Evolutionary conservation across 2,329 filamentous ascomycete genomes (phyloP), one percentile per base, ranked within the genome.

Genomic region (Penicillium janthinellum): DNA sequence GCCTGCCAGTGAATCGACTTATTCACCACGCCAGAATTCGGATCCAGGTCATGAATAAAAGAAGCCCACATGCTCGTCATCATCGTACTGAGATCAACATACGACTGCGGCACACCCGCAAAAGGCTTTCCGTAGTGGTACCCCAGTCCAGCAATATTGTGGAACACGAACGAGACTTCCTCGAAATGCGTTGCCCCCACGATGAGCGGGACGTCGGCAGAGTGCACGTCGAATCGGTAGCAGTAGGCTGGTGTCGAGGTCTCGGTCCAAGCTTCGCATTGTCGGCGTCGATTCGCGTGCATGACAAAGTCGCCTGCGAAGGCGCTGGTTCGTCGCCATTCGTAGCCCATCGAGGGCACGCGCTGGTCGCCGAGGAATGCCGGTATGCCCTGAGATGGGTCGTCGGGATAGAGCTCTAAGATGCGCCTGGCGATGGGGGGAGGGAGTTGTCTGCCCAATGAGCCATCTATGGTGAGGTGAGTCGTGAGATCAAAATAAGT

Each of bases 161-260:
- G 69, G 53, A 86, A 83, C 6, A 86, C 83, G 61, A 84, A 84
- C 0, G 79, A 75, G 0, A 85, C 80, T 68, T 85, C 83, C 57
- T 81, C 78, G 69, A 87, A 87, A 69, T 88, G 86, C 0, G 80
- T 79, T 0, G 80, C 81, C 0, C 82, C 82, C 0, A 74, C 68
- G 1, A 75, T 71, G 11, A 75, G 73, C 0, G 77, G 71, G 1
- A 80, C 64, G 10, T 83, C 81, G 3, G 79, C 77, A 0, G 81
- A 50, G 31, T 62, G 71, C 8, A 84, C 84, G 67, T 88, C 85
- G 78, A 88, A 89, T 49, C 84, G 81, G 74, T 87, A 89, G 67
- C 82, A 84, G 76, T 86, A 88, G 10, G 83, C 83, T 6, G 82
- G 76, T 2, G 84, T 67, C 14, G 76, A 74, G 34, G 77, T 72